phyloP scores from a whole-genome alignment of 75 land plant genomes.

The Selaginella tamariscina region DNA sequence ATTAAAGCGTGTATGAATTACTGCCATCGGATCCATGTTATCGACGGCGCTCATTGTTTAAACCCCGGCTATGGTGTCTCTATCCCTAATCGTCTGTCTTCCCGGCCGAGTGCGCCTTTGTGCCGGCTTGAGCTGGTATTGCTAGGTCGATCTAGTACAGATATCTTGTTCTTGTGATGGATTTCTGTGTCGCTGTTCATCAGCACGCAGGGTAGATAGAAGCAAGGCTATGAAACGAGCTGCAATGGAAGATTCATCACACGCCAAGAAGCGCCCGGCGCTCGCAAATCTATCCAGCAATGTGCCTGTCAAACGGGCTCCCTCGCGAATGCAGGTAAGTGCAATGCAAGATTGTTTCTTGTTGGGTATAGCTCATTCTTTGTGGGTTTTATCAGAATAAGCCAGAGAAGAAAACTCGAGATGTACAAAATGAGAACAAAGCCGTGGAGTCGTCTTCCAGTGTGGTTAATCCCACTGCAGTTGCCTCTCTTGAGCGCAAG shows the following conservation, averaged over 20 bases:
- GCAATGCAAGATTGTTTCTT: not conserved
- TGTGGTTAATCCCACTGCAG: not conserved
- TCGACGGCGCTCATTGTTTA: conserved; percentile 1
- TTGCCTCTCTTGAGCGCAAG: conserved; percentile 52
- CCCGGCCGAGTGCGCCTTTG: too few relatives aligned
- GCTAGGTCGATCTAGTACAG: not conserved
- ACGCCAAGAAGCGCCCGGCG: conserved; percentile 47
- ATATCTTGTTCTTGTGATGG: not conserved
- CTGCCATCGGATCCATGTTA: not conserved
- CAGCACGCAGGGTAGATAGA: not conserved
- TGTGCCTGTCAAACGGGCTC: not conserved
- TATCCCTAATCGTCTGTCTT: not conserved
- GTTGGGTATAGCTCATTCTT: not conserved
- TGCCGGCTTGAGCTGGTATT: not conserved
- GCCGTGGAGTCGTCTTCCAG: not conserved
- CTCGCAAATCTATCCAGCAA: conserved; percentile 39
- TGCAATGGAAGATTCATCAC: conserved; percentile 14
- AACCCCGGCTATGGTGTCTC: not conserved
- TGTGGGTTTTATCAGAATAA: not conserved
- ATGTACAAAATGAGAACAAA: not conserved
- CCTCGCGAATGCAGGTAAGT: not conserved
- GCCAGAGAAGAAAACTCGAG: not conserved
- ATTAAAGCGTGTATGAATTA: not conserved
- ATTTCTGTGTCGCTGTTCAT: not conserved
- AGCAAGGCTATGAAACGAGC: not conserved